These are phyloP conservation scores for Beauveria rudraprayagi DNA, from an alignment of 2,329 filamentous ascomycete species.

Conservation along the genomic window DNA sequence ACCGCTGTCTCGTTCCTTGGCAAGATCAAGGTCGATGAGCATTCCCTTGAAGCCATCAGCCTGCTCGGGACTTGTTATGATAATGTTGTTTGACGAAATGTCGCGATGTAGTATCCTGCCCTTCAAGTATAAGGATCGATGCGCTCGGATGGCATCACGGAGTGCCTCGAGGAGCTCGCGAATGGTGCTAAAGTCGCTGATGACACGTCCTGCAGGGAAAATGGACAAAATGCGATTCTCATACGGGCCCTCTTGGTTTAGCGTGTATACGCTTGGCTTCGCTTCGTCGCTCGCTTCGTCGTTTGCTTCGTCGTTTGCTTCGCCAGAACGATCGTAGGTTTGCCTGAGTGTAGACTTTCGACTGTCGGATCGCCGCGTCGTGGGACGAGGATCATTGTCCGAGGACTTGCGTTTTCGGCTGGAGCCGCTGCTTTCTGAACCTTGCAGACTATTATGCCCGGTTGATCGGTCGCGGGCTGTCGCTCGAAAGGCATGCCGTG, in stretches of 20 bases:
- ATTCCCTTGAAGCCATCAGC: constrained; percentile 15
- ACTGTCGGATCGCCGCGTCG: constrained; percentile 12
- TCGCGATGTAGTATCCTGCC: constrained; percentile 29
- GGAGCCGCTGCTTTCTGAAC: constrained; percentile 1
- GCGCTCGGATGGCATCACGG: constrained; percentile 28
- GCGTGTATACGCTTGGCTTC: constrained; percentile 11
- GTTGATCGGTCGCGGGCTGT: neutral
- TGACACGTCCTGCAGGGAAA: constrained; percentile 12
- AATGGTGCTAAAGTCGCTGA: constrained; percentile 19
- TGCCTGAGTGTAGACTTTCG: constrained; percentile 11
- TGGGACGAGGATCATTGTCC: constrained; percentile 4
- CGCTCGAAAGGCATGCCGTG: constrained; percentile 2
- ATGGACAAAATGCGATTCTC: constrained; percentile 13
- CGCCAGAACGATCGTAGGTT: constrained; percentile 1
- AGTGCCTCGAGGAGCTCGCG: constrained; percentile 26
- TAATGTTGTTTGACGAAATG: constrained; percentile 30
- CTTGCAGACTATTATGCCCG: neutral
- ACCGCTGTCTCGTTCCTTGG: constrained; percentile 4
- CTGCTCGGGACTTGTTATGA: constrained; percentile 21
- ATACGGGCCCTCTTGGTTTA: constrained; percentile 10
- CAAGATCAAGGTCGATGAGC: constrained; percentile 17
- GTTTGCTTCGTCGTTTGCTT: neutral
- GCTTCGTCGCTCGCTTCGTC: neutral
- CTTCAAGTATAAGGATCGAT: constrained; percentile 25
- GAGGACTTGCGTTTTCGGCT: constrained; percentile 10